Evolutionary conservation across 202 grass and related monocot genomes (phyloP), one percentile per base, ranked within the genome.

Genomic region (Schoenoplectus tabernaemontani): DNA sequence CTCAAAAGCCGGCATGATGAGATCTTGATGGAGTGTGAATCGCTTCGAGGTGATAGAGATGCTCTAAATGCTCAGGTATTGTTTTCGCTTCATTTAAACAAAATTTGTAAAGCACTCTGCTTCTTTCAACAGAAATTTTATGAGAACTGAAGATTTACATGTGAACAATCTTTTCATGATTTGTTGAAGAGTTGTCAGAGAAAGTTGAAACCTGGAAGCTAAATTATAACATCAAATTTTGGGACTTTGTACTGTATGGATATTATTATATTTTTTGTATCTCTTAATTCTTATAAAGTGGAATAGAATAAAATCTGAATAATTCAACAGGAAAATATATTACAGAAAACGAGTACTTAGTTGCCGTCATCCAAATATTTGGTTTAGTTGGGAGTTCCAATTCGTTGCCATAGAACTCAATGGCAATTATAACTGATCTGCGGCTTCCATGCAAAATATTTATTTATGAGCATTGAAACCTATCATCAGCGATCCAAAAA

Each of bases 11-110:
- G 89, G 43, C 88, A 98, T 69, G 89, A 92, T 39, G 80, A 84
- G 2, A 88, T 97, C 63, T 85, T 86, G 48, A 41, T 87, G n/a
- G 86, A 94, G 80, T 92, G 89, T 83, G 91, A 98, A 81, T 83
- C 89, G 37, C 89, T 98, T 28, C 95, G 86, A 24, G 87, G 81
- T 64, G 95, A 94, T 80, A 90, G 90, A 85, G 89, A 92, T 81
- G 78, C 80, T 3, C 95, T 98, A 67, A 78, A 78, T 84, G 88
- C 82, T 7, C 88, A 98, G 90, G 93, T 97, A 82, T 12, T 28
- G 12, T 30, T 53, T 57, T 54, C 41, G 16, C 5, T 16, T 51
- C 33, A 10, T 38, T 10, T 26, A 78, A 42, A 38, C 7, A 28
- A 77, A 46, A 33, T 54, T 56, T 20, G 20, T 32, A 15, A 63